Conservation (phyloP, 164 flowering plant species). For the Cinnamomum micranthum region DNA sequence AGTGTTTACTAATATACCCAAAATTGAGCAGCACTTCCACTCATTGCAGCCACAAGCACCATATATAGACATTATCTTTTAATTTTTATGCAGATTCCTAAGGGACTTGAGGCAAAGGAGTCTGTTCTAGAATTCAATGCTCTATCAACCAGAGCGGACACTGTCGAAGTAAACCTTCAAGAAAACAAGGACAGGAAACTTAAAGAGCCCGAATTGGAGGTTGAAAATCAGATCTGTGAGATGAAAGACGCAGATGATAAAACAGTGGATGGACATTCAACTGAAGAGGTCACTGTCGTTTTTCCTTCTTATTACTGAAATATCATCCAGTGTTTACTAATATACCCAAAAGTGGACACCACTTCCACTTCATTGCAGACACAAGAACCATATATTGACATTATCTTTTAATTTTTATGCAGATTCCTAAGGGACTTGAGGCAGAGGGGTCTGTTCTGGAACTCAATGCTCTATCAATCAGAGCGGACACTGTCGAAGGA, state of each 20-base stretch:
- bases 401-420: too few relatives aligned
- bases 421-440: neutral
- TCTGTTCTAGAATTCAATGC: neutral
- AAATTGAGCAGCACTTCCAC: too few relatives aligned
- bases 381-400: neutral
- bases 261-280: too few relatives aligned
- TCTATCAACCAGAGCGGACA: neutral
- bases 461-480: neutral
- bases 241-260: too few relatives aligned
- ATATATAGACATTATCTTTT: neutral
- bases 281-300: too few relatives aligned
- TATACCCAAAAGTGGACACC: neutral
- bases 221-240: too few relatives aligned
- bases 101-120: neutral
- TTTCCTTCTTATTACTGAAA: too few relatives aligned
- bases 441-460: neutral
- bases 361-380: too few relatives aligned
- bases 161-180: neutral
- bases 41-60: neutral
- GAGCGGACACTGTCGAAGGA: neutral
- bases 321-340: neutral
- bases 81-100: neutral
- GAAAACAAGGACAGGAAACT: neutral
- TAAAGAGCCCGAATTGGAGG: neutral
- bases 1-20: neutral